Evolutionary conservation across 176 grass and related monocot genomes (phyloP).

Genomic region (Saccharum spontaneum): DNA sequence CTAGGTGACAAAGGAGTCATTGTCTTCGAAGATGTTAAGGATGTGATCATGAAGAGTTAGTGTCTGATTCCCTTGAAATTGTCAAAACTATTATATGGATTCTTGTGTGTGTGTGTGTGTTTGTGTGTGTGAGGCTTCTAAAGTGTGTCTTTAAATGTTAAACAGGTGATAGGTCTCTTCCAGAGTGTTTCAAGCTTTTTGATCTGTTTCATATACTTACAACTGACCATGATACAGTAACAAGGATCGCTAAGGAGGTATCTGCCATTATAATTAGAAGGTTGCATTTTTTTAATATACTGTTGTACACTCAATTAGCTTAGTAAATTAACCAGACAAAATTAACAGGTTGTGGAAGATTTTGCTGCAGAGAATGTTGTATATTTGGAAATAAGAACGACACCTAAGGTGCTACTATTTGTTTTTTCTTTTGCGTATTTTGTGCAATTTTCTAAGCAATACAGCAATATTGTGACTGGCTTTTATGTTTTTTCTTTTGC

Average conservation of each 20-base stretch:
- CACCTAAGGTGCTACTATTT: conserved; percentile 69
- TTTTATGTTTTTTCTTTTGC: conserved; percentile 2
- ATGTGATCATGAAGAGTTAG: conserved; percentile 88
- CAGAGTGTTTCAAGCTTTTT: conserved; percentile 88
- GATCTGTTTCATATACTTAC: conserved; percentile 83
- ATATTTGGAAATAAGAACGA: conserved; percentile 94
- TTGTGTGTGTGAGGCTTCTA: background rate
- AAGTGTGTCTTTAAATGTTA: conserved; percentile 6
- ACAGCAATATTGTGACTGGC: background rate
- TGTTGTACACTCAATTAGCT: background rate
- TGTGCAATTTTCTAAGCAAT: background rate
- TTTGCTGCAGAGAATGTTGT: conserved; percentile 95
- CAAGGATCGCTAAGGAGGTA: conserved; percentile 93
- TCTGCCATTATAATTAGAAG: background rate
- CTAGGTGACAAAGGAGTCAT: conserved; percentile 69
- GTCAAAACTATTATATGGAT: background rate
- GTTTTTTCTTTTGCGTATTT: background rate
- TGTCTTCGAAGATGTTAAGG: conserved; percentile 76
- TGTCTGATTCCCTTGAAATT: background rate
- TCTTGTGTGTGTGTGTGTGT: background rate
- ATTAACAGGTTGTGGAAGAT: conserved; percentile 76
- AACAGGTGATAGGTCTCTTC: conserved; percentile 80
- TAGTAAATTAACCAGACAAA: conserved; percentile 12
- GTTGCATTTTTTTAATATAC: background rate
- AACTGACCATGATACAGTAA: conserved; percentile 87